A percentile compares a stretch with the other conserved stretches of the same genome.
phyloP scores from a whole-genome alignment of 1,139 yeast species.

The Scheffersomyces parashehatae region DNA sequence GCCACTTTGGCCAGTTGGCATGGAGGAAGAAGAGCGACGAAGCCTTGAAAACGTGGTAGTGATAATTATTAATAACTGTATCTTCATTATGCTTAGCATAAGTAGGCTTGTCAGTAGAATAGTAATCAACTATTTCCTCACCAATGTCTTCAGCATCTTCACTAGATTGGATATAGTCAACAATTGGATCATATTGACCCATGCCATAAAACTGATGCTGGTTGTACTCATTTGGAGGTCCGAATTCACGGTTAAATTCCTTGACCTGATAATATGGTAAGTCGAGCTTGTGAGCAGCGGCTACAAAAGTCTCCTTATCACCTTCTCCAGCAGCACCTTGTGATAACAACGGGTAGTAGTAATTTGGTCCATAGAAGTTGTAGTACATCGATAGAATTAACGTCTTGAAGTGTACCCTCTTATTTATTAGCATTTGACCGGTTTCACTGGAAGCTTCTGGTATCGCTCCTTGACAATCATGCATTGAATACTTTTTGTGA shows the following conservation, averaged over 20 bases:
- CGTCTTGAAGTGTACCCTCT: slow-evolving; percentile 27
- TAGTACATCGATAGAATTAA: slow-evolving; percentile 34
- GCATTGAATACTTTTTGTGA: slow-evolving; percentile 20
- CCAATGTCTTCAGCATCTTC: slow-evolving; percentile 4
- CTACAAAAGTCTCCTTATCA: slow-evolving; percentile 40
- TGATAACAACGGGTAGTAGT: slow-evolving; percentile 32
- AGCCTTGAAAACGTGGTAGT: slow-evolving; percentile 29
- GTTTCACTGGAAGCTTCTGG: slow-evolving; percentile 31
- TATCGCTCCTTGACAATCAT: slow-evolving; percentile 36
- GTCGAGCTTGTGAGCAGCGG: slow-evolving; percentile 38
- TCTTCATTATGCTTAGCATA: slow-evolving; percentile 25
- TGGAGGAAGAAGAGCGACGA: slow-evolving; percentile 34
- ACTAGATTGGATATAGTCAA: slow-evolving; percentile 29
- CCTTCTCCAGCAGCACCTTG: slow-evolving; percentile 42
- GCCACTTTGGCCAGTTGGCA: slow-evolving; percentile 42
- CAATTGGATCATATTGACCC: slow-evolving; percentile 42
- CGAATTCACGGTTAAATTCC: slow-evolving; percentile 8
- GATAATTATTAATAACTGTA: slow-evolving; percentile 23
- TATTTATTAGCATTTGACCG: slow-evolving; percentile 37
- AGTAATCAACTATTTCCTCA: slow-evolving; percentile 13
- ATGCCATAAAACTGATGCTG: slow-evolving; percentile 33
- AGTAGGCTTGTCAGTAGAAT: slow-evolving; percentile 15
- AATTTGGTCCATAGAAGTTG: slow-evolving; percentile 27
- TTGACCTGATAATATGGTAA: slow-evolving; percentile 33
- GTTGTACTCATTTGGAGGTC: neutral